Evolutionary conservation across 768 basidiomycete species (phyloP), one percentile per base, ranked within the genome.

Genomic region (Hericium erinaceus): DNA sequence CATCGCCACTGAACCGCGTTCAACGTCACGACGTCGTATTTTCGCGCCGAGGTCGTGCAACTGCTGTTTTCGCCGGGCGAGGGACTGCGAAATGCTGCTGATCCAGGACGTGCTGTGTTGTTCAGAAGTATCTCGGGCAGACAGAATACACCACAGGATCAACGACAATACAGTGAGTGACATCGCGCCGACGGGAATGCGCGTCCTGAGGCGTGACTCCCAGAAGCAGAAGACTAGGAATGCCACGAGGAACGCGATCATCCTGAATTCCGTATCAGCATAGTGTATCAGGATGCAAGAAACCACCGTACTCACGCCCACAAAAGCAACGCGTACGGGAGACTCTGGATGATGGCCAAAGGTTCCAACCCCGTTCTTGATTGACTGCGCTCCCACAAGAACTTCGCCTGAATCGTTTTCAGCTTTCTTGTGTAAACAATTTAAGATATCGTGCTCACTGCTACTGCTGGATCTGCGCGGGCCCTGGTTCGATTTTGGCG

Each of bases 251-350:
- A 63, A 63, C 1, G 33, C 52, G 52, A 48, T 26, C 53, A 59
- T 59, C 16, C 62, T 63, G 40, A 7, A 10, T 2, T n/a, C 10
- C 13, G 37, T 7, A 10, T 3, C 4, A 12, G 39, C n/a, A 22
- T 5, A 5, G 15, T 6, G 11, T 16, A 26, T 11, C 9, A 12
- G 33, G 8, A 12, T n/a, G n/a, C 20, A 18, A 16, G 16, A 18
- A 7, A 46, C 20, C 6, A 44, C 16, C 50, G 7, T 39, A 75
- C 81, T 66, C 64, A 82, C 82, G 75, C 76, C 82, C 82, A 84
- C 72, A 84, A 75, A 37, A 84, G 70, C 24, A 83, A 67, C 1
- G 79, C 78, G 57, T 80, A 80, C 0, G 83, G 83, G 10, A 84
- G 64, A 55, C 78, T 78, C 58, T 81, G 80, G 55, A 80, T 63